These are phyloP conservation scores for Voacanga thouarsii DNA, from an alignment of 257 asterid species.

Conservation along the genomic window DNA sequence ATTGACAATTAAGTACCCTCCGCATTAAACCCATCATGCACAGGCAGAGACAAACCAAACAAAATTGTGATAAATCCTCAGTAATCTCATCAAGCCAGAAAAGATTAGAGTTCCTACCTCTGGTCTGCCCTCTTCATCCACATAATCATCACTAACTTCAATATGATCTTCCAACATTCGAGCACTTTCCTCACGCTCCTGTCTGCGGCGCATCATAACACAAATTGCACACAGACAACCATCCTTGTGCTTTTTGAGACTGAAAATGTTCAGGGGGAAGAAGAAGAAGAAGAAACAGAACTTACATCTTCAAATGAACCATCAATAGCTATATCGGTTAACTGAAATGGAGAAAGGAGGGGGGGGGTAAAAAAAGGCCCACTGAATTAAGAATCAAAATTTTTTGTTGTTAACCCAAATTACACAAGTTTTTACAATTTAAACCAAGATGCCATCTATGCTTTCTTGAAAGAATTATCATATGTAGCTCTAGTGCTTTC, in stretches of 20 bases:
- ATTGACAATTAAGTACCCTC: background rate
- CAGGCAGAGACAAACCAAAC: background rate
- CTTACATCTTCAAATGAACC: background rate
- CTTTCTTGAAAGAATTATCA: background rate
- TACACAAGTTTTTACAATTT: background rate
- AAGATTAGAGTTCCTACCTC: conserved; percentile 40
- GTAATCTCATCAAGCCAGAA: background rate
- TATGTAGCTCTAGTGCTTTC: background rate
- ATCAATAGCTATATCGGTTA: background rate
- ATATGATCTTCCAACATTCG: conserved; percentile 55
- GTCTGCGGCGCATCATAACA: conserved; percentile 96
- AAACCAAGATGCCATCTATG: background rate
- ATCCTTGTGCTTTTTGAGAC: conserved; percentile 94
- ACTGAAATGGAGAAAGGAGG: background rate
- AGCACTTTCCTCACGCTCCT: conserved; percentile 84
- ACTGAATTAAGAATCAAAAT: background rate
- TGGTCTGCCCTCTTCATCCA: conserved; percentile 53
- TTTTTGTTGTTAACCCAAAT: background rate
- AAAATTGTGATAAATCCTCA: background rate
- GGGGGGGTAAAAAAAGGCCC: too few species aligned
- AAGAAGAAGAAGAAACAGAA: background rate
- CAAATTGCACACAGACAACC: conserved; percentile 97
- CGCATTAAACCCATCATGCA: background rate
- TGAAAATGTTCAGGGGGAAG: conserved; percentile 32
- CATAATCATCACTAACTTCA: conserved; percentile 69